These are phyloP conservation scores for Colletotrichum cereale DNA, from an alignment of 2,329 filamentous ascomycete genomes.

Conservation along the genomic window DNA sequence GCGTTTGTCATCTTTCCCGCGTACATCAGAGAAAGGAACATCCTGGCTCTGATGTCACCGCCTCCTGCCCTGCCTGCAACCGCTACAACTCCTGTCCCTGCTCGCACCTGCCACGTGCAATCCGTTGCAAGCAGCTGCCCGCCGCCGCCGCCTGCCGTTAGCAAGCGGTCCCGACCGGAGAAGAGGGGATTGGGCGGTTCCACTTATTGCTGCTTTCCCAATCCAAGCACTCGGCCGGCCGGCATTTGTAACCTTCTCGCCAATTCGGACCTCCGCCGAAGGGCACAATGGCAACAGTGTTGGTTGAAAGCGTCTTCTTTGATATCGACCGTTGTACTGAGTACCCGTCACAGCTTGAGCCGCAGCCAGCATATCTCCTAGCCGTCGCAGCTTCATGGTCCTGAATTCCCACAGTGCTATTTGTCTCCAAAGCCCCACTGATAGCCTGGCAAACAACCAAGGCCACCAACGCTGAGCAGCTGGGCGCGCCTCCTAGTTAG, in stretches of 20 bases:
- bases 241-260: background rate
- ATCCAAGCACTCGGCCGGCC: background rate
- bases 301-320: background rate
- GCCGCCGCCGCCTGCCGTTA: background rate
- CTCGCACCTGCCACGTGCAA: background rate
- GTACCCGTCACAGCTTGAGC: background rate
- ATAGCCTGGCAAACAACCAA: slow-evolving; percentile 66
- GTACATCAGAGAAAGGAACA: slow-evolving; percentile 19
- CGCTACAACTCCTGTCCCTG: no score
- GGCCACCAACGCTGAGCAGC: slow-evolving; percentile 61
- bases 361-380: background rate
- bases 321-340: background rate
- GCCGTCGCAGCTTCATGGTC: slow-evolving; percentile 21
- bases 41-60: slow-evolving; percentile 33
- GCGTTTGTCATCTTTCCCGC: background rate
- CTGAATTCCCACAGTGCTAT: slow-evolving; percentile 44
- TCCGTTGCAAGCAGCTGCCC: background rate
- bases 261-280: background rate
- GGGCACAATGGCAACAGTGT: background rate
- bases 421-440: slow-evolving; percentile 55
- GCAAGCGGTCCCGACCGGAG: background rate
- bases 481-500: slow-evolving; percentile 55
- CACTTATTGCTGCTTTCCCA: background rate
- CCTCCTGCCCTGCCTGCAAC: background rate
- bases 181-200: no score